phyloP scores from a whole-genome alignment of 306 rosid genomes.

The Castanopsis chinensis region DNA sequence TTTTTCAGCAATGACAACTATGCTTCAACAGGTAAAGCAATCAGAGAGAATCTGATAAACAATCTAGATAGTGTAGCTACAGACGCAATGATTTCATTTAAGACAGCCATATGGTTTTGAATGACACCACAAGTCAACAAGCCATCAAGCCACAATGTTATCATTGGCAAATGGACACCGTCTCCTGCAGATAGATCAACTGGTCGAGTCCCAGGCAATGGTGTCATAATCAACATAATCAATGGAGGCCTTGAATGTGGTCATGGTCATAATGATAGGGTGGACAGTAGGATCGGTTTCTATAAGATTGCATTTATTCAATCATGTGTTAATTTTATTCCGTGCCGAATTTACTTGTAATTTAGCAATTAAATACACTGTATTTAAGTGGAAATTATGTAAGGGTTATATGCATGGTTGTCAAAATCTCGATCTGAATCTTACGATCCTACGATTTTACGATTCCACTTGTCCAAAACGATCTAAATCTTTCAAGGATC shows the following conservation, averaged over 20 bases:
- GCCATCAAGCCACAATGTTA: conserved; percentile 64
- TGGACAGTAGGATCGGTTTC: conserved; percentile 42
- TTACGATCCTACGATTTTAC: no score
- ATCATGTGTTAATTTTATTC: no score
- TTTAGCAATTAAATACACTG: no score
- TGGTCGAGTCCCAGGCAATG: conserved; percentile 46
- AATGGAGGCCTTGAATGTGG: conserved; percentile 58
- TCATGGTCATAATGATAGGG: conserved; percentile 15
- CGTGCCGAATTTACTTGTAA: no score
- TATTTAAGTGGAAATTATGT: no score
- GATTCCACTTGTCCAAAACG: no score
- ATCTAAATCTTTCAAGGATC: no score
- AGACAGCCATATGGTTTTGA: conserved; percentile 77
- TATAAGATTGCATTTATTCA: no score
- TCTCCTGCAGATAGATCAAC: conserved; percentile 34
- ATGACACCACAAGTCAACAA: conserved; percentile 55
- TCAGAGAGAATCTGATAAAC: conserved; percentile 40
- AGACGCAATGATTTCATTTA: conserved; percentile 45
- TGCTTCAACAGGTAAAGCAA: conserved; percentile 46
- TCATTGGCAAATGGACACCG: conserved; percentile 41
- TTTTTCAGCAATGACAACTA: conserved; percentile 53
- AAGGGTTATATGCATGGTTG: no score
- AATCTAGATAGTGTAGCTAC: conserved; percentile 60
- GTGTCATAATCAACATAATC: conserved; percentile 52
- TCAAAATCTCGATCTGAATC: no score